These are phyloP conservation scores for Nakazawaea populi DNA, from an alignment of 805 yeast species.

Conservation along the genomic window DNA sequence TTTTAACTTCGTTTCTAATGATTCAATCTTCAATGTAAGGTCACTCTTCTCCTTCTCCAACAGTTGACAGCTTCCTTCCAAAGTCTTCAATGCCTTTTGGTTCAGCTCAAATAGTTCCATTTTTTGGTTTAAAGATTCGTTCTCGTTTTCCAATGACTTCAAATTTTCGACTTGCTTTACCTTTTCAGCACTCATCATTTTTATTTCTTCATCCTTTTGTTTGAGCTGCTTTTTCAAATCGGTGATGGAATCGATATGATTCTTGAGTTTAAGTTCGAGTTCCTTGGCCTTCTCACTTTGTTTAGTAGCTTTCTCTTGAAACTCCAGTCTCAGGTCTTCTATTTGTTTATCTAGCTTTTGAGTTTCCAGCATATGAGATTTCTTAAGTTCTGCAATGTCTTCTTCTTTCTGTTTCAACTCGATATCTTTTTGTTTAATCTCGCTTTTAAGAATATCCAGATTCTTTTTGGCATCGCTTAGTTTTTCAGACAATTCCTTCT, in stretches of 20 bases:
- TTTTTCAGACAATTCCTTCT: conserved; percentile 3
- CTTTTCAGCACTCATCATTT: too few species aligned
- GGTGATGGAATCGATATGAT: neutral
- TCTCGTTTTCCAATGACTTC: too few species aligned
- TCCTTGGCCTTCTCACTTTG: neutral
- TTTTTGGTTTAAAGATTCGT: too few species aligned
- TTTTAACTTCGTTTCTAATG: neutral
- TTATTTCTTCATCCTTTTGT: neutral
- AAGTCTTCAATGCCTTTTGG: neutral
- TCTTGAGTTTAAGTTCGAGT: neutral
- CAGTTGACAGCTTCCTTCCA: neutral
- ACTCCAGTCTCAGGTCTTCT: neutral
- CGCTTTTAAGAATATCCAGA: neutral
- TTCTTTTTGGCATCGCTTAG: conserved; percentile 8
- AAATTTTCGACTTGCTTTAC: too few species aligned
- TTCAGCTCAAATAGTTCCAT: neutral
- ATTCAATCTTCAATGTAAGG: conserved; percentile 4
- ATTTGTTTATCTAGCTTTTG: neutral
- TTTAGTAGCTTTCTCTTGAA: neutral
- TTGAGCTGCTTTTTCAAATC: neutral
- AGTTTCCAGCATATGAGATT: neutral
- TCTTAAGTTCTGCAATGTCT: neutral
- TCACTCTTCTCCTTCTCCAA: neutral
- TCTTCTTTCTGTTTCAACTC: neutral
- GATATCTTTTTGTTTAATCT: neutral